phyloP scores from a whole-genome alignment of 2,329 filamentous ascomycete genomes.

The Aureobasidium sp. region DNA sequence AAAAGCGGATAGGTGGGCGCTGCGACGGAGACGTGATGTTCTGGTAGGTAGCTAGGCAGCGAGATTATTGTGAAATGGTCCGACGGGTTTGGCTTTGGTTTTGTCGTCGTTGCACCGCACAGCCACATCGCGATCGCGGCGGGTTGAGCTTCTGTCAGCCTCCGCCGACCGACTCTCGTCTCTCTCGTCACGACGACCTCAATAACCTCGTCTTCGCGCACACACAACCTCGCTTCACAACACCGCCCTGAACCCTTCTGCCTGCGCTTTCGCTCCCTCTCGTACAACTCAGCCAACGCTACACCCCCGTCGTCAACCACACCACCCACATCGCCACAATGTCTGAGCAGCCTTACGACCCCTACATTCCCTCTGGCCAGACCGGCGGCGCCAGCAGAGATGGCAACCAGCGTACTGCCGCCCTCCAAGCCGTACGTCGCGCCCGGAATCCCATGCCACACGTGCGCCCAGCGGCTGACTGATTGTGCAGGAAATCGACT shows the following conservation, averaged over 20 bases:
- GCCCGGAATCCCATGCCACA: background rate
- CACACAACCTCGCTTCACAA: background rate
- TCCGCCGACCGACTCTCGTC: background rate
- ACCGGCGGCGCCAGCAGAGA: constrained; percentile 37
- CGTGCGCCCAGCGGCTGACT: background rate
- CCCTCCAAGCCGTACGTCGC: constrained; percentile 74
- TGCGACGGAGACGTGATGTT: background rate
- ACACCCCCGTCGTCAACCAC: background rate
- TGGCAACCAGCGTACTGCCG: constrained; percentile 58
- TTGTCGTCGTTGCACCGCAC: constrained; percentile 1
- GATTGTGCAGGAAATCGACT: constrained; percentile 77
- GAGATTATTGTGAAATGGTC: background rate
- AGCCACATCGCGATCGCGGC: constrained; percentile 1
- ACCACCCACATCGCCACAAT: constrained; percentile 30
- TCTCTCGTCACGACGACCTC: background rate
- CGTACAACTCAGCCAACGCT: background rate
- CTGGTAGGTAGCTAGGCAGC: background rate
- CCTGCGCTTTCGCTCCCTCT: background rate
- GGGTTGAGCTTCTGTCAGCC: constrained; percentile 3
- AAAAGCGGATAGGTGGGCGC: background rate
- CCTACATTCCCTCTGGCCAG: constrained; percentile 63
- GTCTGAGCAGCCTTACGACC: constrained; percentile 68
- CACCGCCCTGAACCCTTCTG: background rate
- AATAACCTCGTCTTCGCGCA: background rate
- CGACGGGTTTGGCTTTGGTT: background rate